Percentiles rank a stretch among this genome's conserved stretches.
phyloP scores from a whole-genome alignment of 805 yeast species.

The Saturnispora besseyi region DNA sequence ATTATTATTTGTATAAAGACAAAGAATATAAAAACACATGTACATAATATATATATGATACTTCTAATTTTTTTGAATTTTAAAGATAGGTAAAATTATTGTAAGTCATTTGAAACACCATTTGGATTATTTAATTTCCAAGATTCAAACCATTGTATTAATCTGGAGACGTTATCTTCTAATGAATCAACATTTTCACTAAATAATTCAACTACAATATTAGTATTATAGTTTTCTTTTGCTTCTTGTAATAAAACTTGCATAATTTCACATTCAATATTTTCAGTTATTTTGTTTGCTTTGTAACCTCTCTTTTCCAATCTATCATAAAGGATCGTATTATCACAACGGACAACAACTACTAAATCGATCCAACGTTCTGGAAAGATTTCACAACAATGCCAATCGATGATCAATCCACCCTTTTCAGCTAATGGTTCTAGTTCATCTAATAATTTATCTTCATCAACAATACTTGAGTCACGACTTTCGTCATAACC shows the following conservation, averaged over 20 bases:
- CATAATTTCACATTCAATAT: constrained; percentile 95
- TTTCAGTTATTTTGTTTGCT: constrained; percentile 77
- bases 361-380: constrained; percentile 89
- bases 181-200: constrained; percentile 69
- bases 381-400: constrained; percentile 91
- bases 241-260: constrained; percentile 85
- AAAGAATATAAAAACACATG: neutral
- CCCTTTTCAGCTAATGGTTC: constrained; percentile 77
- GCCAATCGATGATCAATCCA: constrained; percentile 94
- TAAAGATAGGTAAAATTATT: constrained; percentile 10
- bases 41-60: neutral
- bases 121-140: constrained; percentile 65
- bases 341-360: constrained; percentile 76
- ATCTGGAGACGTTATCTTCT: constrained; percentile 74
- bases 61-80: neutral
- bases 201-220: constrained; percentile 70
- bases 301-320: constrained; percentile 68
- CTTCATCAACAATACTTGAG: constrained; percentile 87
- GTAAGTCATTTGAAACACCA: constrained; percentile 46
- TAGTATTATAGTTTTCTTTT: constrained; percentile 65
- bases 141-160: constrained; percentile 60
- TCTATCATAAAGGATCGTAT: constrained; percentile 63
- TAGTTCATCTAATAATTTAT: constrained; percentile 68
- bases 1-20: neutral
- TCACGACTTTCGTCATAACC: constrained; percentile 83